These are phyloP conservation scores for Acacia confusa DNA, from an alignment of 306 rosid genomes.

Conservation along the genomic window DNA sequence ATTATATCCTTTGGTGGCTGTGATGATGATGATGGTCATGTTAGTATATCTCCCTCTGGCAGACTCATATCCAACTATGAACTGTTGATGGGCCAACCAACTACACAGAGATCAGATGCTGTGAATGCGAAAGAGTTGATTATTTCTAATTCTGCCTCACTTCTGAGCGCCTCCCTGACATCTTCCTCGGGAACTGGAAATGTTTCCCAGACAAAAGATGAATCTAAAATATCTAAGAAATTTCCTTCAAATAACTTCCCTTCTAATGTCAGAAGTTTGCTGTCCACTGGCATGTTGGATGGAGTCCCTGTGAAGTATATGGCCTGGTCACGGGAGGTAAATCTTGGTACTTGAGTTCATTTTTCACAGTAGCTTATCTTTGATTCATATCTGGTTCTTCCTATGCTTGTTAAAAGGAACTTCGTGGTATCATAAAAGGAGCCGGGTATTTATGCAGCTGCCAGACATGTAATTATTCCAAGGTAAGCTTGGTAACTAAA, in stretches of 20 bases:
- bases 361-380: constrained; percentile 23
- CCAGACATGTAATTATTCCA: constrained; percentile 50
- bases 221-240: constrained; percentile 48
- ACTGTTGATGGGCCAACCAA: constrained; percentile 46
- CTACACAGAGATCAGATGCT: constrained; percentile 34
- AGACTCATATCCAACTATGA: constrained; percentile 43
- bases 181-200: constrained; percentile 33
- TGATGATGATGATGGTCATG: constrained; percentile 26
- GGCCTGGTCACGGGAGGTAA: constrained; percentile 71
- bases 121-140: constrained; percentile 34
- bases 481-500: constrained; percentile 33
- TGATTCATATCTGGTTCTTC: constrained; percentile 33
- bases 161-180: constrained; percentile 23
- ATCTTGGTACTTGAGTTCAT: constrained; percentile 30
- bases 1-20: constrained; percentile 63
- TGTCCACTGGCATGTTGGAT: constrained; percentile 70
- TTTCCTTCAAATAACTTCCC: constrained; percentile 55
- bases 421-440: constrained; percentile 54
- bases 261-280: constrained; percentile 62
- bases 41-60: constrained; percentile 27
- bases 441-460: constrained; percentile 64
- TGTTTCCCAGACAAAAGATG: constrained; percentile 42
- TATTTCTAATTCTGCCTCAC: constrained; percentile 28
- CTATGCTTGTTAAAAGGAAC: constrained; percentile 56
- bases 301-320: constrained; percentile 64